These are phyloP conservation scores for Coemansia brasiliensis DNA, from an alignment of 192 early-diverging fungal species.

Conservation along the genomic window DNA sequence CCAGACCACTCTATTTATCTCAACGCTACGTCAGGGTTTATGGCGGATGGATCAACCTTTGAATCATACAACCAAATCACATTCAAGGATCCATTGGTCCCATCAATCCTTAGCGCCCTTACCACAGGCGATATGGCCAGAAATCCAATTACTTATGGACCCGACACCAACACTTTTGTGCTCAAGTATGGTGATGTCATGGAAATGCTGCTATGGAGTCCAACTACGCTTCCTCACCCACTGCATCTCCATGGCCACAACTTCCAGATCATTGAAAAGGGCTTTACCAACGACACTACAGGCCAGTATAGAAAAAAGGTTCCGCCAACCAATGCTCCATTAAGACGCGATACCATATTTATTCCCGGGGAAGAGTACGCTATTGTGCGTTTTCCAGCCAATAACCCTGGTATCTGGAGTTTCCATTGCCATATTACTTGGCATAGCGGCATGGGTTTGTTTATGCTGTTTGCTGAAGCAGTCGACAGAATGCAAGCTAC, in stretches of 20 bases:
- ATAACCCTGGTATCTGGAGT: slow-evolving; percentile 83
- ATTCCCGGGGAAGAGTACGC: slow-evolving; percentile 61
- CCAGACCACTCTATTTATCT: slow-evolving; percentile 58
- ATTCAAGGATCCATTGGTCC: slow-evolving; percentile 62
- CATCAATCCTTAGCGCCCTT: slow-evolving; percentile 64
- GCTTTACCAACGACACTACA: slow-evolving; percentile 33
- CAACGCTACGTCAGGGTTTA: slow-evolving; percentile 61
- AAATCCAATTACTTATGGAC: slow-evolving; percentile 63
- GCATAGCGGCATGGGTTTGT: slow-evolving; percentile 69
- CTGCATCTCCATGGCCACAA: slow-evolving; percentile 85
- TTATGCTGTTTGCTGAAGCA: slow-evolving; percentile 56
- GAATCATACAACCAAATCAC: slow-evolving; percentile 72
- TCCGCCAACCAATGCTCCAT: slow-evolving; percentile 11
- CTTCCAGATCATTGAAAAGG: slow-evolving; percentile 75
- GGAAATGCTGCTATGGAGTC: slow-evolving; percentile 72
- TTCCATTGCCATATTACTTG: slow-evolving; percentile 78
- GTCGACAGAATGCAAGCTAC: slow-evolving; percentile 14
- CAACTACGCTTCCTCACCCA: slow-evolving; percentile 63
- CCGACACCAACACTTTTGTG: slow-evolving; percentile 63
- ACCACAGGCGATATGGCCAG: slow-evolving; percentile 56
- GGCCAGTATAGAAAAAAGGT: slow-evolving; percentile 53
- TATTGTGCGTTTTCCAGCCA: slow-evolving; percentile 69
- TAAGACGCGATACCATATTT: slow-evolving; percentile 63
- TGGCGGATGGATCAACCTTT: slow-evolving; percentile 64
- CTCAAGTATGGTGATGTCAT: slow-evolving; percentile 61